Evolutionary conservation across 2,329 filamentous ascomycete species (phyloP).

Genomic region (Venturia effusa): DNA sequence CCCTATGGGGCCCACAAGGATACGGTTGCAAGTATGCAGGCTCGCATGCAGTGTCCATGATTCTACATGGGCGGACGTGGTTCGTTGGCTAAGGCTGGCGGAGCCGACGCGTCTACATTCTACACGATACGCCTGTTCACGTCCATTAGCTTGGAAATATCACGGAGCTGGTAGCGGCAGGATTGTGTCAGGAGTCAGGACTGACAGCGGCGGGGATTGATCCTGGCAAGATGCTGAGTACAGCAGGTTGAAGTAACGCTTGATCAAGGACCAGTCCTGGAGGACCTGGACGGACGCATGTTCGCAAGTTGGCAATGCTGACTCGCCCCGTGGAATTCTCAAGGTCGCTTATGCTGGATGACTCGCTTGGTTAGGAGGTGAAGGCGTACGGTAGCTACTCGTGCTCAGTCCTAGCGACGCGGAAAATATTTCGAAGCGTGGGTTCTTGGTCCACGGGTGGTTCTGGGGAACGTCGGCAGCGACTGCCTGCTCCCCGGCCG

Average conservation of each 20-base stretch:
- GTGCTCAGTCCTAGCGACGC: neutral
- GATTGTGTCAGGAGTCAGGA: neutral
- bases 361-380: neutral
- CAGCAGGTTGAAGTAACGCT: neutral
- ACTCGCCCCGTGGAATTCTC: neutral
- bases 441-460: neutral
- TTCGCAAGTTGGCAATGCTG: neutral
- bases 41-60: neutral
- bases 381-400: neutral
- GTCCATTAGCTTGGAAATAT: neutral
- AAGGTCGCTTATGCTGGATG: neutral
- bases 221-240: too few species aligned
- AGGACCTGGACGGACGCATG: neutral
- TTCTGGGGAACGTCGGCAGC: neutral
- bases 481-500: neutral
- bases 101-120: slow-evolving; percentile 4
- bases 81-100: neutral
- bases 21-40: neutral
- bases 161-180: neutral
- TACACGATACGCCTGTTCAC: slow-evolving; percentile 2
- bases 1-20: neutral
- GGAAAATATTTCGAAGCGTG: neutral
- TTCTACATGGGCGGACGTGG: neutral
- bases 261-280: neutral
- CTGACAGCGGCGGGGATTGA: too few species aligned